Evolutionary conservation across 805 yeast species (phyloP).

Genomic region (Kuraishia hungarica): DNA sequence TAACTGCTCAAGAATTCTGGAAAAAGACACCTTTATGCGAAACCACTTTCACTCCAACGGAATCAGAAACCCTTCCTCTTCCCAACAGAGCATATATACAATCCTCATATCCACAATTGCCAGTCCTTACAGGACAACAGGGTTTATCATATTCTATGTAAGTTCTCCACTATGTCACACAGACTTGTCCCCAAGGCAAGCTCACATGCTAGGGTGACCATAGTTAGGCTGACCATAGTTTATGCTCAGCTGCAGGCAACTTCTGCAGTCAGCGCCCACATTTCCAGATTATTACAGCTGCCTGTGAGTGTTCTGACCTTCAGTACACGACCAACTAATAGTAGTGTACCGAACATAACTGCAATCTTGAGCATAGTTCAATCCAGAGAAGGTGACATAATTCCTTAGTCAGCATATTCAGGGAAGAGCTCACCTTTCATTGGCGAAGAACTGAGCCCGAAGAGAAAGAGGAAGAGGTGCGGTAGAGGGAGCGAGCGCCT

Average conservation of each 20-base stretch:
- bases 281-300: not conserved
- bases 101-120: not conserved
- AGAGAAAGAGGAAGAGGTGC: not conserved
- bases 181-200: not conserved
- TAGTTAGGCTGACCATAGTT: not conserved
- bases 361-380: too few relatives aligned
- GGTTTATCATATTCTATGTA: too few relatives aligned
- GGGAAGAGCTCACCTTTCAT: not conserved
- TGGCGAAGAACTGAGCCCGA: not conserved
- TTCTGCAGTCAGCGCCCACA: not conserved
- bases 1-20: too few relatives aligned
- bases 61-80: not conserved
- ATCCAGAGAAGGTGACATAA: not conserved
- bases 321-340: not conserved
- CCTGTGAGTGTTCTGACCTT: not conserved
- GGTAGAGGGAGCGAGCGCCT: not conserved
- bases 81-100: not conserved
- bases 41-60: too few relatives aligned
- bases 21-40: too few relatives aligned
- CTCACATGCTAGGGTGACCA: not conserved
- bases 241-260: not conserved
- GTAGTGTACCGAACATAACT: not conserved
- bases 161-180: not conserved
- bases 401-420: not conserved
- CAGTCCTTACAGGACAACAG: not conserved